Conservation (phyloP, 345 rosid genomes). For the Kernera saxatilis region DNA sequence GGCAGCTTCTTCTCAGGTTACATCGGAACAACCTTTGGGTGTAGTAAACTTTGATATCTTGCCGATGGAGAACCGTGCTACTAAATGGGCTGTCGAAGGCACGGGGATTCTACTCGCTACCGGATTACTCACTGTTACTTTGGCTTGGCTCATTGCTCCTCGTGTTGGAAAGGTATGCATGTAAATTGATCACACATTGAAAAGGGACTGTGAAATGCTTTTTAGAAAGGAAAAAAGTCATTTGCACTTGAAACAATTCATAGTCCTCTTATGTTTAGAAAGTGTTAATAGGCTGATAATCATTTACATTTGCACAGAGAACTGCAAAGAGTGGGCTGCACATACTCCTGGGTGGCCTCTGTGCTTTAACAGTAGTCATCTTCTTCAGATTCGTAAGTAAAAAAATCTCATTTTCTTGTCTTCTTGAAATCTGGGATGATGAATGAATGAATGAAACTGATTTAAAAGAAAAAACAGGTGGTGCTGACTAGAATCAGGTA, state of each 20-base stretch:
- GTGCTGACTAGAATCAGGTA: slow-evolving; percentile 88
- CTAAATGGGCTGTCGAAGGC: slow-evolving; percentile 94
- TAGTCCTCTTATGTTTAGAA: not conserved
- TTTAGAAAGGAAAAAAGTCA: too few relatives aligned
- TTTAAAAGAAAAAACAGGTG: slow-evolving; percentile 41
- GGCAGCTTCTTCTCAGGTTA: slow-evolving; percentile 40
- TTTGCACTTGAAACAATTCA: too few relatives aligned
- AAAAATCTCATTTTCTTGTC: not conserved
- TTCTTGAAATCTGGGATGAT: not conserved
- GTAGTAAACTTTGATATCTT: slow-evolving; percentile 41
- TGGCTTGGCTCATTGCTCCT: slow-evolving; percentile 96
- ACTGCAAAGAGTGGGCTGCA: slow-evolving; percentile 93
- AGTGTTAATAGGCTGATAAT: not conserved
- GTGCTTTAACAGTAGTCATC: slow-evolving; percentile 86
- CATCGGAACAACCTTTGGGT: slow-evolving; percentile 55
- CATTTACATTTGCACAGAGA: slow-evolving; percentile 46
- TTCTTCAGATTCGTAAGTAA: slow-evolving; percentile 90
- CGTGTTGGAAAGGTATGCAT: slow-evolving; percentile 88
- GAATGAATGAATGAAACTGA: not conserved
- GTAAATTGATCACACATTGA: not conserved
- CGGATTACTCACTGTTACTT: slow-evolving; percentile 78
- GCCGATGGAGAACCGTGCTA: slow-evolving; percentile 60
- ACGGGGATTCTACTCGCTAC: slow-evolving; percentile 90
- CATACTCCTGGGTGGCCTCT: slow-evolving; percentile 86
- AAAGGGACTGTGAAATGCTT: too few relatives aligned